Evolutionary conservation across 2,329 filamentous ascomycete genomes (phyloP).

Genomic region (Daldinia sp.): DNA sequence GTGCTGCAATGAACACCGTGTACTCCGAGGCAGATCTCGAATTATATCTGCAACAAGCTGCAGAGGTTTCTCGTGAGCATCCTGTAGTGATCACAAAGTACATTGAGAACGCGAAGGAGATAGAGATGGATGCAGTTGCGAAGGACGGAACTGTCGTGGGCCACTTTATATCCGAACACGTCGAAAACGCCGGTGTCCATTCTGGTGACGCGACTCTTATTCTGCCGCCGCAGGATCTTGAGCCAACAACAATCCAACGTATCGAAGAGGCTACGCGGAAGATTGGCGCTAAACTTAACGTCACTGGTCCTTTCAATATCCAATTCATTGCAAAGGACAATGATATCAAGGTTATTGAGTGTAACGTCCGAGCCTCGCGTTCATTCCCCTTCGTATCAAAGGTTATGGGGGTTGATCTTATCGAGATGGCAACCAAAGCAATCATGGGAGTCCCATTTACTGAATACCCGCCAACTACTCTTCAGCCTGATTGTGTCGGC

Average conservation of each 20-base stretch:
- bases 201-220: constrained; percentile 98
- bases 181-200: constrained; percentile 98
- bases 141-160: constrained; percentile 89
- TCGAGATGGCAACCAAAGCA: constrained; percentile 98
- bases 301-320: constrained; percentile 98
- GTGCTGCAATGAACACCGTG: constrained; percentile 99
- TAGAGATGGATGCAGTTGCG: constrained; percentile 99
- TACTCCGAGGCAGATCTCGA: constrained; percentile 95
- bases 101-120: constrained; percentile 99
- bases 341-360: constrained; percentile 99
- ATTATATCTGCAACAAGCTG: constrained; percentile 88
- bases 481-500: constrained; percentile 87
- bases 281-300: constrained; percentile 92
- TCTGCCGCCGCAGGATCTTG: constrained; percentile 91
- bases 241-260: constrained; percentile 85
- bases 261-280: constrained; percentile 96
- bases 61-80: constrained; percentile 92
- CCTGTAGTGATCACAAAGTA: constrained; percentile 99
- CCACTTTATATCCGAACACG: constrained; percentile 98
- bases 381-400: constrained; percentile 99
- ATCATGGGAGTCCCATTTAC: constrained; percentile 87
- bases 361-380: constrained; percentile 94
- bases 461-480: constrained; percentile 82
- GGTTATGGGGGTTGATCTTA: constrained; percentile 96
- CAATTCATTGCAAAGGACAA: constrained; percentile 99